Conservation (phyloP, 331 rosid species). For the Malus hybrid region DNA sequence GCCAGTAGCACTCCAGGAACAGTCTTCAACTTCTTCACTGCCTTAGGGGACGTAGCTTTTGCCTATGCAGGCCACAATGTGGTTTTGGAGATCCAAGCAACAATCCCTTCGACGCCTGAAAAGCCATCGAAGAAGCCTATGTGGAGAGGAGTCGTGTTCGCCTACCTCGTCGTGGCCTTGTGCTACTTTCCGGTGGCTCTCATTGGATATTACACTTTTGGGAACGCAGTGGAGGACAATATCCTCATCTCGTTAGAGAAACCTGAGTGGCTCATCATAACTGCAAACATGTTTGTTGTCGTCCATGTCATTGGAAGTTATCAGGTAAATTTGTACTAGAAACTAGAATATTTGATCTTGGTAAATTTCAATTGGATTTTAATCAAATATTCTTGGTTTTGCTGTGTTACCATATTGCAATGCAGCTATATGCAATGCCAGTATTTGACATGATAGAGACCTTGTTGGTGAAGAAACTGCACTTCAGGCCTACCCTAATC, state of each 20-base stretch:
- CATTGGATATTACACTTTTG: constrained; percentile 47
- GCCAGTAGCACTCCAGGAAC: constrained; percentile 29
- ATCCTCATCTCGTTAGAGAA: constrained; percentile 49
- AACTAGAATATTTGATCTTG: too few relatives aligned
- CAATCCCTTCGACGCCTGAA: constrained; percentile 67
- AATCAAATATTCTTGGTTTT: not conserved
- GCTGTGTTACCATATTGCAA: not conserved
- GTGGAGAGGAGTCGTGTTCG: constrained; percentile 71
- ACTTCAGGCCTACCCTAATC: constrained; percentile 33
- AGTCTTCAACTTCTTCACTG: constrained; percentile 48
- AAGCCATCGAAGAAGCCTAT: constrained; percentile 68
- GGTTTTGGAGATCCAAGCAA: constrained; percentile 75
- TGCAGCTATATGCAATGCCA: constrained; percentile 75
- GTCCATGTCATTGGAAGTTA: constrained; percentile 74
- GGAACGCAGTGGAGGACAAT: constrained; percentile 40
- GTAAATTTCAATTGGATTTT: not conserved
- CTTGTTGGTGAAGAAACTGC: constrained; percentile 37
- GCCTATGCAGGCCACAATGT: constrained; percentile 84
- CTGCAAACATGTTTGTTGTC: constrained; percentile 65
- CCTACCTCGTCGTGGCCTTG: constrained; percentile 59
- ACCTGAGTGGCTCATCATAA: constrained; percentile 63
- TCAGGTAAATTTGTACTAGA: constrained; percentile 26
- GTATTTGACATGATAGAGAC: constrained; percentile 90
- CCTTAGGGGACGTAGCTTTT: constrained; percentile 59
- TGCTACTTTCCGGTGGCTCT: constrained; percentile 76